Evolutionary conservation across 805 yeast genomes (phyloP).

Genomic region (Monosporozyma unispora): DNA sequence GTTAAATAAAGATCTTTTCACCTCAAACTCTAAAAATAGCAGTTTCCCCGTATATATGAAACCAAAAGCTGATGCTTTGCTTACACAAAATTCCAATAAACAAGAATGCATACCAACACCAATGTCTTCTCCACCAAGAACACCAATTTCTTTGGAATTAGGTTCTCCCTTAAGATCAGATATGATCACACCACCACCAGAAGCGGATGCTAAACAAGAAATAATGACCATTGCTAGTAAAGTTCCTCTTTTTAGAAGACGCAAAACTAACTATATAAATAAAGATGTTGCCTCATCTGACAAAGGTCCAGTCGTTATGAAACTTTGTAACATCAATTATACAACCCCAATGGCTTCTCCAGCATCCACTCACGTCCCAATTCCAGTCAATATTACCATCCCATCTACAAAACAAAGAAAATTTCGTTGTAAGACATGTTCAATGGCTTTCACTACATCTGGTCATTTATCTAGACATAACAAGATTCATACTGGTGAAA

Average conservation of each 20-base stretch:
- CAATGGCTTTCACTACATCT: slow-evolving; percentile 60
- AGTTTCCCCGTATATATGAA: neutral
- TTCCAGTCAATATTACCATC: neutral
- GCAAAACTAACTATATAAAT: slow-evolving; percentile 2
- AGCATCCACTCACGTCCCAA: neutral
- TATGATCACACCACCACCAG: slow-evolving; percentile 1
- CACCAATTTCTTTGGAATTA: neutral
- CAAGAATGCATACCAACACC: neutral
- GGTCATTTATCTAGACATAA: slow-evolving; percentile 88
- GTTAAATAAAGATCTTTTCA: slow-evolving; percentile 1
- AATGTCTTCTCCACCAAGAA: slow-evolving; percentile 1
- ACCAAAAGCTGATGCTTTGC: neutral
- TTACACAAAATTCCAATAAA: too few species aligned
- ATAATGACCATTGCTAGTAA: slow-evolving; percentile 5
- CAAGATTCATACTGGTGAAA: slow-evolving; percentile 85
- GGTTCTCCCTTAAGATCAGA: neutral
- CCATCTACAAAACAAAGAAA: slow-evolving; percentile 2
- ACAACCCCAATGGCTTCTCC: neutral
- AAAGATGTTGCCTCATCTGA: neutral
- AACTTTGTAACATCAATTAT: slow-evolving; percentile 4
- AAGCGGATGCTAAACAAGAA: neutral
- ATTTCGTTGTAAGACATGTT: slow-evolving; percentile 22
- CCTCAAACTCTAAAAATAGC: neutral
- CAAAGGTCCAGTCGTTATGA: slow-evolving; percentile 2
- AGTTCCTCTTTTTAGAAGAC: slow-evolving; percentile 2